phyloP scores from a whole-genome alignment of 2,329 filamentous ascomycete genomes.

The Paraconiothyrium brasiliense region DNA sequence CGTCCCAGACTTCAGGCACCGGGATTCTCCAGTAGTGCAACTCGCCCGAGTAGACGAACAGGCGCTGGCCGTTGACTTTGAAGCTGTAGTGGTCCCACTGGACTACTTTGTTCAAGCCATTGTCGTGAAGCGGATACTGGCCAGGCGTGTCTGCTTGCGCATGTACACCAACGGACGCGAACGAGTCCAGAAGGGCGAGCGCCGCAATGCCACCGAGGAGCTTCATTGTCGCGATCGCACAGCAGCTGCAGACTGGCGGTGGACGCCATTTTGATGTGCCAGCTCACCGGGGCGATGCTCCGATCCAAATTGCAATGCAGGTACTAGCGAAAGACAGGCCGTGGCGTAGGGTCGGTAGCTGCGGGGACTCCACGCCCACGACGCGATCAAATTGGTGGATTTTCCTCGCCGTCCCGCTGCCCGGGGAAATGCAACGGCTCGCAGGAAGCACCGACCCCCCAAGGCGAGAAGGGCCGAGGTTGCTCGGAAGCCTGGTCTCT shows the following conservation, averaged over 20 bases:
- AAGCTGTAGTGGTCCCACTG: constrained; percentile 66
- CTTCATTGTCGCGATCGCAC: constrained; percentile 8
- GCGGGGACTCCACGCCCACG: constrained; percentile 12
- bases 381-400: constrained; percentile 21
- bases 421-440: constrained; percentile 21
- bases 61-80: constrained; percentile 59
- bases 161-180: constrained; percentile 25
- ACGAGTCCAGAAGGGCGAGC: constrained; percentile 31
- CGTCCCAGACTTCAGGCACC: constrained; percentile 61
- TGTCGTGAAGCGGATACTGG: constrained; percentile 60
- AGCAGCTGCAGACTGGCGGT: not conserved
- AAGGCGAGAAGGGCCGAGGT: not conserved
- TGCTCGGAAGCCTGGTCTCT: not conserved
- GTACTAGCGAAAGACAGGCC: constrained; percentile 8
- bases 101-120: constrained; percentile 59
- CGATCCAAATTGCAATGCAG: constrained; percentile 13
- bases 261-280: constrained; percentile 10
- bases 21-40: constrained; percentile 64
- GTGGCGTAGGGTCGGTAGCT: constrained; percentile 8
- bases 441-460: constrained; percentile 4
- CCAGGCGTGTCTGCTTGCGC: constrained; percentile 36
- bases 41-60: constrained; percentile 64
- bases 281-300: constrained; percentile 3
- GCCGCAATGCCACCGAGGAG: constrained; percentile 5
- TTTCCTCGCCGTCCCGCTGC: constrained; percentile 8